Evolutionary conservation across 2,329 filamentous ascomycete genomes (phyloP), one percentile per base, ranked within the genome.

Genomic region (Chrysoporthe cubensis): DNA sequence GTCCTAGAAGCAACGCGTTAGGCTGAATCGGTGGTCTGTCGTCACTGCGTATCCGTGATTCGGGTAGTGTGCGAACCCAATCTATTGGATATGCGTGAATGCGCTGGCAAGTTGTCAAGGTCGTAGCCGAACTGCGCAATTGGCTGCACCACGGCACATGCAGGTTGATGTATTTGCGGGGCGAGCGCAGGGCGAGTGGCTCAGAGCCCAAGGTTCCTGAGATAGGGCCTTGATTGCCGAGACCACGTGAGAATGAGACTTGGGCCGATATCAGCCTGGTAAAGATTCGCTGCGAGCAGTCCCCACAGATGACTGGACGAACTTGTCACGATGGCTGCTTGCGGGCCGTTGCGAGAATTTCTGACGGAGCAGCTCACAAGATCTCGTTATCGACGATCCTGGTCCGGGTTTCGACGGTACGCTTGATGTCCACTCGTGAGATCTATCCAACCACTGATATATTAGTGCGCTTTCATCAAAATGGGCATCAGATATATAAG

Each of bases 1-100:
- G 77, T 77, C 79, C 74, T 76, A 78, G 84, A 83, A 80, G 82
- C 81, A 79, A 81, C 79, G 78, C 75, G 77, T 79, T 78, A 77
- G 76, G 75, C 76, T 50, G 63, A 60, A 43, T 62, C 43, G 63
- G 54, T 56, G 66, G 73, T 73, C 73, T 78, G 76, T 77, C 78
- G 78, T 81, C 75, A 79, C 79, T 80, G 78, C 79, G 77, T 80
- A 80, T 77, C 78, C 76, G 79, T 74, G 75, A 78, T 77, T 77
- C 77, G 80, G 78, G 79, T 78, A 78, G 78, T 78, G 79, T 81
- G 77, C 78, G 82, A 78, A 76, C 77, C 79, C 81, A 84, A 84
- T 84, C 81, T 83, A 85, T 84, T 85, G 81, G 83, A 81, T 82
- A 84, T 85, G 84, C 80, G 85, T 81, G 79, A 81, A 85, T 88